These are phyloP conservation scores for Lycium ferocissimum DNA, from an alignment of 257 asterid genomes.

Conservation along the genomic window DNA sequence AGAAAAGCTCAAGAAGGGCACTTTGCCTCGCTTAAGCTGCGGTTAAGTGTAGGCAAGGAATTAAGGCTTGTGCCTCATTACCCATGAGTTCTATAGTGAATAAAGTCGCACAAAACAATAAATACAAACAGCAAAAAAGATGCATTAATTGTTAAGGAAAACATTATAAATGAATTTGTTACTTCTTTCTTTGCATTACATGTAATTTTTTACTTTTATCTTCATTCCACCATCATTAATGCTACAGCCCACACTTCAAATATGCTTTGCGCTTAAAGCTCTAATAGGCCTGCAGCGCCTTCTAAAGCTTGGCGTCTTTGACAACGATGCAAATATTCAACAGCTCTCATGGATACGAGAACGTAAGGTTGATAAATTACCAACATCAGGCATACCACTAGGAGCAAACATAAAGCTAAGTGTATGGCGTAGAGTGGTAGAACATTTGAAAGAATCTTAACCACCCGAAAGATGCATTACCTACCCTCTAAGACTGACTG, in stretches of 20 bases:
- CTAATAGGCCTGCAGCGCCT: too few relatives aligned
- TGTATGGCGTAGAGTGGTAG: slow-evolving; percentile 10
- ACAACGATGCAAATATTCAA: not conserved
- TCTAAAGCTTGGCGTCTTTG: too few relatives aligned
- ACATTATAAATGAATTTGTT: too few relatives aligned
- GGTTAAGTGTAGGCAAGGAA: not conserved
- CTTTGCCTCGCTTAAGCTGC: not conserved
- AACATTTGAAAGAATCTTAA: slow-evolving; percentile 15
- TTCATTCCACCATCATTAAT: too few relatives aligned
- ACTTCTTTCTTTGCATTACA: too few relatives aligned
- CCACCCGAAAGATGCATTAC: not conserved
- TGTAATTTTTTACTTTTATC: too few relatives aligned
- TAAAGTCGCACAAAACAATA: too few relatives aligned
- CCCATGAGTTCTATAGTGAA: too few relatives aligned
- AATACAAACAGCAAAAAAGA: too few relatives aligned
- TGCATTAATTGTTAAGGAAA: too few relatives aligned
- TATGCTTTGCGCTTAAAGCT: too few relatives aligned
- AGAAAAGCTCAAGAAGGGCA: not conserved
- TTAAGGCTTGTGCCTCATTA: not conserved
- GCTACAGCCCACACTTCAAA: too few relatives aligned
- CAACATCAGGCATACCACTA: slow-evolving; percentile 17
- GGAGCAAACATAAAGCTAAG: not conserved
- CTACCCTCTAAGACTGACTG: not conserved
- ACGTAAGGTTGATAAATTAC: not conserved
- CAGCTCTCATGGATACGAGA: not conserved